Evolutionary conservation across 371 early-diverging fungal genomes (phyloP).

Genomic region (Apophysomyces sp.): DNA sequence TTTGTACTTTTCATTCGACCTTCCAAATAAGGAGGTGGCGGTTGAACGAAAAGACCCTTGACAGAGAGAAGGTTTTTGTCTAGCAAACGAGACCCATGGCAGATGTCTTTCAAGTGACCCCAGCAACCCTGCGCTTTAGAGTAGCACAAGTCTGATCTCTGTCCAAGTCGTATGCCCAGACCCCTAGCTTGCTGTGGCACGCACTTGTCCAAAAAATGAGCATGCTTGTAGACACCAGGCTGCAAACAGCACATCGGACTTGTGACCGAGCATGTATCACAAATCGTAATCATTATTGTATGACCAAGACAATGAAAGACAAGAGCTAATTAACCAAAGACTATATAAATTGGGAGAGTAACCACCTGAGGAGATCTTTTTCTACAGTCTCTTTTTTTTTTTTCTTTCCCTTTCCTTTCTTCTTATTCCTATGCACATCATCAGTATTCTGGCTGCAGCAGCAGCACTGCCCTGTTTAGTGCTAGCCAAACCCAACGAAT

Average conservation of each 20-base stretch:
- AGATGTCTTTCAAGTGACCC: too few species aligned
- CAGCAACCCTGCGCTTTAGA: too few species aligned
- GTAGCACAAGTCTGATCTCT: too few species aligned
- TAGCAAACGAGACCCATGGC: too few species aligned
- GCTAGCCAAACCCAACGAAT: conserved; percentile 6
- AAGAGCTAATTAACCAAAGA: background rate
- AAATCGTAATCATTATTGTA: background rate
- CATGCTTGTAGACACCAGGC: background rate
- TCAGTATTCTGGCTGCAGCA: background rate
- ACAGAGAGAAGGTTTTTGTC: too few species aligned
- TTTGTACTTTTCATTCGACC: too few species aligned
- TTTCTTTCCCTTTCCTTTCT: background rate
- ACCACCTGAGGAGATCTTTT: too few species aligned
- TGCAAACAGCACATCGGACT: background rate
- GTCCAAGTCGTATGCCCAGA: too few species aligned
- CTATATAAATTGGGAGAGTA: background rate
- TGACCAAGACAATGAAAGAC: background rate
- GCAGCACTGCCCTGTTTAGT: background rate
- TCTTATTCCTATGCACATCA: background rate
- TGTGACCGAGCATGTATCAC: background rate
- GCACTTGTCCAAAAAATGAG: background rate
- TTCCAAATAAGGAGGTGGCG: too few species aligned
- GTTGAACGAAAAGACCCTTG: too few species aligned
- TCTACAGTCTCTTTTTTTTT: background rate
- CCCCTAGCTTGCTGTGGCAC: too few species aligned